Evolutionary conservation across 2,329 filamentous ascomycete species (phyloP), one percentile per base, ranked within the genome.

Genomic region (Ceratocystis lukuohia): DNA sequence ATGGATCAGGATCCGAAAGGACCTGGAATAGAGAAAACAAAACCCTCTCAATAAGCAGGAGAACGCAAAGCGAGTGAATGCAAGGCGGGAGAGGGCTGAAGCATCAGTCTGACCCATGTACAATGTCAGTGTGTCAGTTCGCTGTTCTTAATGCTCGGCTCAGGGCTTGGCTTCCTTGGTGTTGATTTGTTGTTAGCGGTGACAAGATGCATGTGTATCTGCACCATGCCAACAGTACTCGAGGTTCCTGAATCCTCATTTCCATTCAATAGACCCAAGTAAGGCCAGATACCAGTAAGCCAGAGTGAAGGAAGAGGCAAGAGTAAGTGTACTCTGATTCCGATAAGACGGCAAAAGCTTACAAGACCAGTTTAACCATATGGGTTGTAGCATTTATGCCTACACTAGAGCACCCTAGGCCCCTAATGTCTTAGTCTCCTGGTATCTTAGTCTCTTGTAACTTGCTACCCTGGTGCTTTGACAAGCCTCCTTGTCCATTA

Each of bases 321-420:
- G 28, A 59, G 22, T 7, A 28, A 20, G 56, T 59, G 25, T 22
- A 5, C 30, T 6, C 48, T 53, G 22, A 41, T 53, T 22, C 17
- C 15, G 56, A 59, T 59, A 59, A 37, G 25, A 59, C 56, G 56
- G 56, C 56, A 37, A 20, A 41, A 59, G 56, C 56, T 59, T 59
- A 59, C 56, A 59, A n/a, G 17, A 15, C 37, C 28, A 25, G 22
- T 10, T 53, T 53, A 53, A 25, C 22, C 8, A 25, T 53, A 25
- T 5, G 33, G 25, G 8, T 37, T 25, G 15, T n/a, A 59, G 56
- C 28, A 17, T 59, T 41, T 41, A 41, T 15, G 37, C 37, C 37
- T 12, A 41, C 37, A 41, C 37, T 59, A 59, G 30, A 37, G 56
- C 56, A 59, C 56, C 56, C 56, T 37, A 59, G 25, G 15, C 56